Evolutionary conservation across 1,284 basidiomycete genomes (phyloP), one percentile per base, ranked within the genome.

Genomic region (Ustilago vetiveriae): DNA sequence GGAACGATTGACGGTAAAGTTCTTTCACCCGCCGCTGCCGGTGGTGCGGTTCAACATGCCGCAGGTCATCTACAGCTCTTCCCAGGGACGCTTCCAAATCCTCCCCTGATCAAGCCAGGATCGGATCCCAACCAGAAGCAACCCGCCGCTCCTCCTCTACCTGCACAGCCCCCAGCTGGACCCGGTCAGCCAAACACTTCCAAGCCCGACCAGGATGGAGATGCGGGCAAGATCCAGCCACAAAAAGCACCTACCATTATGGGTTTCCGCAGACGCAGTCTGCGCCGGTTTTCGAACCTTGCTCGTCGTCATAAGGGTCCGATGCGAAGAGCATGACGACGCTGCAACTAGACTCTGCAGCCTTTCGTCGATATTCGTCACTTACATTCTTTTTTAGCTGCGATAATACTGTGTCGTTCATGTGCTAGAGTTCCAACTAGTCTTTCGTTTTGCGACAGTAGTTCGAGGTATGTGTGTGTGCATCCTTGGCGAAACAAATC

Each of bases 211-310:
- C 26, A 38, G 24, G 26, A 8, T 8, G 8, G 9, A 17, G 33
- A 26, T 19, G 33, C 23, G 32, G 11, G 17, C 22, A 36, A 37
- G 27, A 11, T n/a, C 11, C 16, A 33, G 4, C 36, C 17, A 3
- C 58, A 62, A 38, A 52, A 53, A n/a, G 60, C 62, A 8, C 54
- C 47, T 11, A 60, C 50, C 8, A 7, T 9, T 0, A 60, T 67
- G 57, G 64, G 64, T 10, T 67, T 67, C 51, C 47, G 51, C 29
- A 51, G 50, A n/a, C 50, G 54, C 4, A 22, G 19, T 17, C 19
- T 55, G 13, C 13, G 4, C 13, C 9, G 8, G 1, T 37, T 19
- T 35, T 35, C 16, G 16, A 10, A 21, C 1, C 10, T 29, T 2
- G 13, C 16, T 13, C 33, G 17, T n/a, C 37, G 42, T 30, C 39